Conservation (phyloP, 129 eudicot species). For the Escallonia herrerae region DNA sequence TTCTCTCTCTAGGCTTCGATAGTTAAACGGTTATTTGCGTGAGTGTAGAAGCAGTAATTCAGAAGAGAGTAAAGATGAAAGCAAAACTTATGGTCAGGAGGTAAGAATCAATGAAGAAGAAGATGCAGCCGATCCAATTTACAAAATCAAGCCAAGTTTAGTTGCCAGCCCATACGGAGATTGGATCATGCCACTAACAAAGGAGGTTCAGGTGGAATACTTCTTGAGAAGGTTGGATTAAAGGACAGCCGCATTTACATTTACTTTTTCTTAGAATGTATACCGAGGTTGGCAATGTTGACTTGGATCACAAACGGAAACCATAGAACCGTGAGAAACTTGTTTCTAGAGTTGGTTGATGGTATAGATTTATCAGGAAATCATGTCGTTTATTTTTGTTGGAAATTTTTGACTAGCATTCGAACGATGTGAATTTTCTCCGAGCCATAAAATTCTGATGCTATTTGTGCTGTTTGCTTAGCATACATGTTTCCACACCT, state of each 20-base stretch:
- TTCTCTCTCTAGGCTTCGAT: no score
- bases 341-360: no score
- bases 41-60: constrained; percentile 34
- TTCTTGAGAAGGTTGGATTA: constrained; percentile 40
- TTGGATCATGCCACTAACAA: constrained; percentile 57
- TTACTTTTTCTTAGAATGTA: no score
- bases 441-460: no score
- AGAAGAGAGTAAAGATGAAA: constrained; percentile 35
- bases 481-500: no score
- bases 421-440: not conserved
- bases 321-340: no score
- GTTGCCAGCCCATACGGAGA: constrained; percentile 39
- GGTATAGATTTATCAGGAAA: no score
- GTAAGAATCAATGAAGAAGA: not conserved
- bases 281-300: no score
- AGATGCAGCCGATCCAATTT: constrained; percentile 22
- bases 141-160: constrained; percentile 40
- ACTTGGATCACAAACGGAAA: no score
- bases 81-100: constrained; percentile 35
- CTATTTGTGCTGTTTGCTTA: no score
- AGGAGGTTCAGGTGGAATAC: constrained; percentile 43
- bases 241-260: not conserved
- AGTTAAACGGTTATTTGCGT: no score
- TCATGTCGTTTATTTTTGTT: no score
- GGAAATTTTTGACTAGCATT: not conserved